These are phyloP conservation scores for Waltergamsia citrina DNA, from an alignment of 2,329 filamentous ascomycete species.

Conservation along the genomic window DNA sequence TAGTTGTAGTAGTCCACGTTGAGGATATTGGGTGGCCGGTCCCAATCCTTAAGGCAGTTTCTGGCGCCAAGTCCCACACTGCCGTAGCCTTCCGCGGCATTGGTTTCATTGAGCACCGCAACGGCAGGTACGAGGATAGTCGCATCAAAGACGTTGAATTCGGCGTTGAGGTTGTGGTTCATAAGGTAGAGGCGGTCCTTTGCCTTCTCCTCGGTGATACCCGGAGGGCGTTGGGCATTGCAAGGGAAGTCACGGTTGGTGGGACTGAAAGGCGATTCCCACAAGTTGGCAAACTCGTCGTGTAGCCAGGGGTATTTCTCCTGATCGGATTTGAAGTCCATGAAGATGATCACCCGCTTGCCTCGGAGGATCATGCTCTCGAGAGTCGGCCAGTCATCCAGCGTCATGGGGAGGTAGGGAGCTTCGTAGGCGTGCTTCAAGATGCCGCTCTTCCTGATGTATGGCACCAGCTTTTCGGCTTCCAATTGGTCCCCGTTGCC, in stretches of 20 bases:
- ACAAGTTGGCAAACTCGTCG: conserved; percentile 80
- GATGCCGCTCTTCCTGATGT: conserved; percentile 64
- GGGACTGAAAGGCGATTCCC: conserved; percentile 84
- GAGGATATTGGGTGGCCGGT: conserved; percentile 63
- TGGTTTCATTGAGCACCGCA: conserved; percentile 61
- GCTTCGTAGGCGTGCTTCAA: conserved; percentile 66
- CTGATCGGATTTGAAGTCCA: conserved; percentile 81
- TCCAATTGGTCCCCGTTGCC: conserved; percentile 72
- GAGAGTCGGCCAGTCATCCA: conserved; percentile 77
- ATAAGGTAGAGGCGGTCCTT: conserved; percentile 64
- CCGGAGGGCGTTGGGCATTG: conserved; percentile 65
- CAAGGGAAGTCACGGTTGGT: conserved; percentile 61
- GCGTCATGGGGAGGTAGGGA: conserved; percentile 56
- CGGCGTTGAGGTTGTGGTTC: conserved; percentile 85
- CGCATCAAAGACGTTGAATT: conserved; percentile 57
- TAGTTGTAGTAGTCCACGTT: conserved; percentile 82
- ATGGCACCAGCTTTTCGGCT: conserved; percentile 53
- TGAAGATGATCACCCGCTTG: conserved; percentile 68
- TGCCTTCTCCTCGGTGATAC: conserved; percentile 43
- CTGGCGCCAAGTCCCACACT: conserved; percentile 55
- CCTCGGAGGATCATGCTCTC: conserved; percentile 62
- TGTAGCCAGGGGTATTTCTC: conserved; percentile 71
- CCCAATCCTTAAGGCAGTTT: conserved; percentile 56
- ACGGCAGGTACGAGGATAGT: conserved; percentile 64
- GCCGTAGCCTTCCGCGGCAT: conserved; percentile 54